phyloP scores from a whole-genome alignment of 768 basidiomycete species.

The Vararia minispora region DNA sequence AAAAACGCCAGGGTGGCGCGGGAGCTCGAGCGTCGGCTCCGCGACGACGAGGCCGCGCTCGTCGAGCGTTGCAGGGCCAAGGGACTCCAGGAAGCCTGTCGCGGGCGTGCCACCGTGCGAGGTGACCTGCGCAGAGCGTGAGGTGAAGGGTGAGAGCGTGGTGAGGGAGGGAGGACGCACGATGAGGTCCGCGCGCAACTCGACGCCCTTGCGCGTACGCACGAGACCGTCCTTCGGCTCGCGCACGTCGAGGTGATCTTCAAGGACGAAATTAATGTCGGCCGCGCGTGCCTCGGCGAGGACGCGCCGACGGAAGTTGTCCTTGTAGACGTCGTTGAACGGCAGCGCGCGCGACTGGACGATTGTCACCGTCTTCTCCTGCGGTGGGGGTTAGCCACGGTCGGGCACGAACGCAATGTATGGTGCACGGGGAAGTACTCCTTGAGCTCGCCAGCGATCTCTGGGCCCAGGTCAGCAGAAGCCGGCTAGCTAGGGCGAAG shows the following conservation, averaged over 20 bases:
- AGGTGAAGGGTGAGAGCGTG: neutral
- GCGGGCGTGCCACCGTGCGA: constrained; percentile 27
- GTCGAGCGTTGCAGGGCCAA: constrained; percentile 26
- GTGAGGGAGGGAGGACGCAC: constrained; percentile 25
- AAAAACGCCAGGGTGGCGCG: constrained; percentile 39
- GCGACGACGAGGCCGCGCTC: constrained; percentile 35
- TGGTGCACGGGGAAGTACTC: constrained; percentile 26
- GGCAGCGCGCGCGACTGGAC: constrained; percentile 39
- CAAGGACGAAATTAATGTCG: constrained; percentile 10
- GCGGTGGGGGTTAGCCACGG: neutral
- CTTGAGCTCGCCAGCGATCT: constrained; percentile 31
- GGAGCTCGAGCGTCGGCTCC: constrained; percentile 43
- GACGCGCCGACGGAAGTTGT: constrained; percentile 25
- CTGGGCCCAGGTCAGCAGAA: constrained; percentile 15
- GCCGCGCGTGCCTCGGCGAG: neutral
- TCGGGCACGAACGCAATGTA: neutral
- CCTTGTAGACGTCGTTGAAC: constrained; percentile 42
- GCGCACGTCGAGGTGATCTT: constrained; percentile 11
- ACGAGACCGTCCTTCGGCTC: neutral
- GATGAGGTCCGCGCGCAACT: constrained; percentile 39
- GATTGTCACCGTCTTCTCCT: constrained; percentile 41
- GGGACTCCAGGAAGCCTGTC: constrained; percentile 34
- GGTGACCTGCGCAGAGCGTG: constrained; percentile 12
- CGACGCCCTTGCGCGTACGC: constrained; percentile 25
- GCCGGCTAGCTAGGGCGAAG: neutral